A percentile compares a stretch with the other conserved stretches of the same genome.
These are phyloP conservation scores for Dothistroma pini DNA, from an alignment of 2,329 filamentous ascomycete genomes.

Conservation along the genomic window DNA sequence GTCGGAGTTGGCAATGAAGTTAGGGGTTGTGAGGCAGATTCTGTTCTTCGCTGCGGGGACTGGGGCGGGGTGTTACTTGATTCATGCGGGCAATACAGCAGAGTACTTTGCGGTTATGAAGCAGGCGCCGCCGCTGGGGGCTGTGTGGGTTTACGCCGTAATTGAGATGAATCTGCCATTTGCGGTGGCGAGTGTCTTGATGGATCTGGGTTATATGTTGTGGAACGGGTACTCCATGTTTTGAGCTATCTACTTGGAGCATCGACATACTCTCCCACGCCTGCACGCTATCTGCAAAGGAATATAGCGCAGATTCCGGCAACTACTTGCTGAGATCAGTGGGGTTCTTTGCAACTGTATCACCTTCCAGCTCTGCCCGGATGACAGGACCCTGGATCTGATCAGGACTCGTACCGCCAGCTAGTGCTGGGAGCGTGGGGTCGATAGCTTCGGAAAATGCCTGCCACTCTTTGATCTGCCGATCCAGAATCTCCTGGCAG, in stretches of 20 bases:
- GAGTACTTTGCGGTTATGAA: slow-evolving; percentile 90
- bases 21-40: slow-evolving; percentile 44
- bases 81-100: slow-evolving; percentile 73
- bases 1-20: slow-evolving; percentile 39
- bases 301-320: background rate
- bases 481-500: background rate
- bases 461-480: background rate
- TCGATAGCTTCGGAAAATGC: background rate
- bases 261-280: background rate
- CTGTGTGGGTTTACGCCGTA: slow-evolving; percentile 84
- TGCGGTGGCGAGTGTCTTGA: slow-evolving; percentile 55
- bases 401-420: background rate
- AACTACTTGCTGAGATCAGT: background rate
- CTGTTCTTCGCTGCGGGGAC: slow-evolving; percentile 63
- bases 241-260: background rate
- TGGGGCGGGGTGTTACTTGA: slow-evolving; percentile 69
- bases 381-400: background rate
- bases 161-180: slow-evolving; percentile 74
- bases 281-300: background rate
- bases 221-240: slow-evolving; percentile 50
- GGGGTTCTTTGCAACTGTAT: background rate
- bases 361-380: background rate
- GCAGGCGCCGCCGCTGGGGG: slow-evolving; percentile 80
- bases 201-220: slow-evolving; percentile 52
- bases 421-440: background rate